Base-by-base conservation (phyloP, 2,329 filamentous ascomycete genomes). In the Diaporthe batatas region DNA sequence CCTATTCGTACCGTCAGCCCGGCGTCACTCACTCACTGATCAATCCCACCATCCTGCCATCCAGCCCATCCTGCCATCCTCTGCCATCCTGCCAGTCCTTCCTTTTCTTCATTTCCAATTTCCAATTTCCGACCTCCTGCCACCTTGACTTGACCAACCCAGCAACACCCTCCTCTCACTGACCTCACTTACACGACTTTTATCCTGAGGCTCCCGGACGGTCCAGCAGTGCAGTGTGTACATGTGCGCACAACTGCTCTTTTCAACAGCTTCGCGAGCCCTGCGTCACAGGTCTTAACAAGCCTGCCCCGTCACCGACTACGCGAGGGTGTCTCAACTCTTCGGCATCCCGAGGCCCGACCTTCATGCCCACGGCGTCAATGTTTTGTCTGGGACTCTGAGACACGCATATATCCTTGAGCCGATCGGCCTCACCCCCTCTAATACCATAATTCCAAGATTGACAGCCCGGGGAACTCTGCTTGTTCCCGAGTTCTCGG, bases 361-460 rank as follows among this genome's bases (percentile, higher is more conserved):
- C 42, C n/a, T 57, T 64, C 71, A 65, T 70, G 57, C 57, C 71
- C 59, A 72, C 70, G 64, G 44, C 21, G 32, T 69, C 70, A 68
- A 53, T 72, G 62, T 68, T 69, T 72, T 72, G 72, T 73, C 69
- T 65, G 42, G 68, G 49, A 72, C 64, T 74, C 64, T 72, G 64
- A 74, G 72, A 74, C 72, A 67, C 44, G 32, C 55, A 32, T 53
- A 70, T 62, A 62, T 70, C n/a, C 68, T 59, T 32, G 68, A 62
- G 55, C 68, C 68, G 49, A 53, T 70, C 47, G 68, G 44, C 12
- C 32, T 65, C 49, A 74, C 58, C 76, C 76, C 77, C 76, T 73
- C 77, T 78, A 77, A 78, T 77, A 76, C 70, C 71, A 70, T 74
- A 77, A 74, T 70, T 72, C 74, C 54, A 67, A 64, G 68, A 36